phyloP scores from a whole-genome alignment of 2,329 filamentous ascomycete genomes.

The Daldinia sp. region DNA sequence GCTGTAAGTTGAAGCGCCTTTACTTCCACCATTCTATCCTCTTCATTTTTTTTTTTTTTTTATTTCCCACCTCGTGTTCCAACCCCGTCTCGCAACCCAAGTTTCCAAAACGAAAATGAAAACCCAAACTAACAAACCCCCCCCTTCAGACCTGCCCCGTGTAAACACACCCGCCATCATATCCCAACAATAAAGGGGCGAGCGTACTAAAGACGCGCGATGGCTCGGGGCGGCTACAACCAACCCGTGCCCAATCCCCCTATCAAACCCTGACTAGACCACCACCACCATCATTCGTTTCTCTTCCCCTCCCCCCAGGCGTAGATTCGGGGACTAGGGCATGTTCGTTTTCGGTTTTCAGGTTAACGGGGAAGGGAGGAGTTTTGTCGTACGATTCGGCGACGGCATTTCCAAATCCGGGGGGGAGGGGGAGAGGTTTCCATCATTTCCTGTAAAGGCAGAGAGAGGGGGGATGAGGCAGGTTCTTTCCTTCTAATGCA shows the following conservation, averaged over 20 bases:
- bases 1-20: conserved; percentile 57
- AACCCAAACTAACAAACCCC: conserved; percentile 1
- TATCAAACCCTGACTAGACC: too few species aligned
- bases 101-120: too few species aligned
- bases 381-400: too few species aligned
- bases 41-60: background rate
- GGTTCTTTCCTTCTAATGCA: background rate
- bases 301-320: too few species aligned
- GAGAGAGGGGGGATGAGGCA: background rate
- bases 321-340: too few species aligned
- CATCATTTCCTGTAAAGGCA: background rate
- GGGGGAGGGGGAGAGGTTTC: background rate
- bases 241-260: too few species aligned
- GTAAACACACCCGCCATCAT: conserved; percentile 14
- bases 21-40: background rate
- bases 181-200: background rate
- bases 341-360: too few species aligned
- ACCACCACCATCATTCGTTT: too few species aligned
- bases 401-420: too few species aligned
- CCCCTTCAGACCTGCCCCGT: conserved; percentile 32
- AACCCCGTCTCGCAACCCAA: background rate
- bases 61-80: background rate
- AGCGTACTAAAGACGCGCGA: background rate
- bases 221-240: too few species aligned
- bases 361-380: too few species aligned